Evolutionary conservation across 2,329 filamentous ascomycete species (phyloP), one percentile per base, ranked within the genome.

Genomic region (Fonsecaea pedrosoi): DNA sequence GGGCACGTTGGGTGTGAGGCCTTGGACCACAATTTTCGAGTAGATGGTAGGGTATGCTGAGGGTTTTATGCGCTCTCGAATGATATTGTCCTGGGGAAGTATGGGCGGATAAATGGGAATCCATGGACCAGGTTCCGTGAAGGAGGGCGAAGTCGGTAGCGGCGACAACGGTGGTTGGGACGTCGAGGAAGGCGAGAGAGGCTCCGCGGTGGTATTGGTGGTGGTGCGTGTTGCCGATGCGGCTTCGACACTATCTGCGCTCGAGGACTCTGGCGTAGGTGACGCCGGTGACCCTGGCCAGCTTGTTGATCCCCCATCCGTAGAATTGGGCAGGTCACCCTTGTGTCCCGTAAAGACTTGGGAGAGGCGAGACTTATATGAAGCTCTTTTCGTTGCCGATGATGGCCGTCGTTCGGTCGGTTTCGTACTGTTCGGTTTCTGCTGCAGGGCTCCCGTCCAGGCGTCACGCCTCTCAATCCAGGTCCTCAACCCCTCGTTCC

Each of bases 401-500:
- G 59, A 61, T 3, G 59, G 59, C 42, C 59, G 59, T 18, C 59
- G 45, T 53, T 61, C 59, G 3, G 59, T 61, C 5, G 59, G 59
- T 54, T 32, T 61, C 21, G 38, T 54, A 4, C n/a, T 53, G 54
- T 15, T 53, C 15, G 71, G 70, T 53, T 67, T 66, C 37, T 70
- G 69, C 53, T 56, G 58, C 30, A 85, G 86, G 37, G 92, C 94
- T 37, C 91, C 90, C 0, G 93, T 94, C 94, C 94, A 98, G 6
- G 88, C 89, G 79, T 97, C 88, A 57, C 94, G 86, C 66, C 92
- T 84, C 35, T 89, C 86, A 66, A 89, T 86, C 79, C 92, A 98
- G 76, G 90, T 90, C n/a, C 88, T 86, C 64, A 97, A 77, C 0
- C 94, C 94, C 42, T 89, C 83, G 74, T 97, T 98, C 89, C 91